Evolutionary conservation across 371 early-diverging fungal genomes (phyloP), one percentile per base, ranked within the genome.

Genomic region (Mortierella sp.): DNA sequence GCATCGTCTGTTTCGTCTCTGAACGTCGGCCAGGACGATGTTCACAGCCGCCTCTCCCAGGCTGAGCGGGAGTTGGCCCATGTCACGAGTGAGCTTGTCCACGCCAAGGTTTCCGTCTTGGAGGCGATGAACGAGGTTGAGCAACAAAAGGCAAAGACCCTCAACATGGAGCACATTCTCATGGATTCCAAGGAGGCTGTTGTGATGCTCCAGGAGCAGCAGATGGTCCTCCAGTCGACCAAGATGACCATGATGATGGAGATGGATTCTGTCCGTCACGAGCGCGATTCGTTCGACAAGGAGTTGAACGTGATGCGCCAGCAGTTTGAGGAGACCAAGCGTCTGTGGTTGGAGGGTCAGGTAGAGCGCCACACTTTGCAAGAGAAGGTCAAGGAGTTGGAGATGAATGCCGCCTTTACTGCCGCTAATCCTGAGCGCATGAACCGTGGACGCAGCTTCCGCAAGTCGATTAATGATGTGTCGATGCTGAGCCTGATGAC

Each of bases 271-370:
- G 16, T 79, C 24, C 78, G 80, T 14, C 83, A 86, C 68, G 83
- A 86, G 76, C 80, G 87, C 11, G 80, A 80, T 38, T 10, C 55
- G 60, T 78, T 78, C 9, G 78, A 82, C 73, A 76, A 70, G 28
- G 80, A 82, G 48, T 38, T 82, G 70, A 78, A 75, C 28, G 54
- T 82, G 70, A 77, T 82, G 75, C 82, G 83, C 38, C 77, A 78
- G 55, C 87, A 86, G 76, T 82, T 86, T 72, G 87, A 86, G 74
- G 80, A 86, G 72, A 86, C 82, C n/a, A 86, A 82, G 83, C 57
- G 68, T 0, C 76, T 86, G 13, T 86, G 82, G 83, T 76, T 82
- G 63, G 83, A 86, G 70, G 80, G 83, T 21, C 80, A 82, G 68
- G 80, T 86, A 26, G 83, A 86, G 76, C 80, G 83, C 38, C 87